Evolutionary conservation across 1,139 yeast genomes (phyloP).

Genomic region (Lodderomyces parapsilosis): DNA sequence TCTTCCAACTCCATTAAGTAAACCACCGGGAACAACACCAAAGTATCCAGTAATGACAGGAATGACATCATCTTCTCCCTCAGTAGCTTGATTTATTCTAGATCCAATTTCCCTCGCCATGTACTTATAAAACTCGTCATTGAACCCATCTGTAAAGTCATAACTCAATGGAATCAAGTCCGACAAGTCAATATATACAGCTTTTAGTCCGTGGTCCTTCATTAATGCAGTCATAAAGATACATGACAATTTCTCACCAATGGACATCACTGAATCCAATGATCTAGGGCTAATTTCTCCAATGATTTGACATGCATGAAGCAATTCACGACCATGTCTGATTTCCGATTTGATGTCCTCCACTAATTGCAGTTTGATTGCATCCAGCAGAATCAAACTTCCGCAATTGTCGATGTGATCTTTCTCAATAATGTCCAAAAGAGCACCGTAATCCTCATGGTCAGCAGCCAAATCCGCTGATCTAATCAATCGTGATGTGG

Average conservation of each 20-base stretch:
- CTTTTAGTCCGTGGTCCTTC: conserved; percentile 74
- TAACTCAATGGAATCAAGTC: conserved; percentile 63
- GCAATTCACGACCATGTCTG: conserved; percentile 61
- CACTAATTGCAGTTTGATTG: conserved; percentile 49
- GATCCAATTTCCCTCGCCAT: conserved; percentile 62
- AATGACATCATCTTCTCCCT: conserved; percentile 48
- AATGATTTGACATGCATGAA: conserved; percentile 84
- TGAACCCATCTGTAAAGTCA: conserved; percentile 55
- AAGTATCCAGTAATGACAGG: conserved; percentile 97
- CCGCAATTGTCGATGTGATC: conserved; percentile 83
- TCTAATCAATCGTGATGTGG: conserved; percentile 76
- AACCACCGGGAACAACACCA: conserved; percentile 92
- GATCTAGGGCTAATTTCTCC: conserved; percentile 92
- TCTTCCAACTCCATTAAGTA: conserved; percentile 88
- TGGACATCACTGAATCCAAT: conserved; percentile 83
- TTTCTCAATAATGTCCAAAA: conserved; percentile 62
- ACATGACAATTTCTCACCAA: conserved; percentile 92
- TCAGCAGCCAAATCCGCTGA: conserved; percentile 79
- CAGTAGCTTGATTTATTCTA: conserved; percentile 33
- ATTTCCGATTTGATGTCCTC: conserved; percentile 64
- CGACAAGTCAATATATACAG: conserved; percentile 78
- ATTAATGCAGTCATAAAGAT: conserved; percentile 81
- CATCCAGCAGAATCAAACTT: conserved; percentile 43
- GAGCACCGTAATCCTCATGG: conserved; percentile 48
- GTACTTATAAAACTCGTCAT: conserved; percentile 64